Evolutionary conservation across 179 eudicot genomes (phyloP).

Genomic region (Vitellaria paradoxa): DNA sequence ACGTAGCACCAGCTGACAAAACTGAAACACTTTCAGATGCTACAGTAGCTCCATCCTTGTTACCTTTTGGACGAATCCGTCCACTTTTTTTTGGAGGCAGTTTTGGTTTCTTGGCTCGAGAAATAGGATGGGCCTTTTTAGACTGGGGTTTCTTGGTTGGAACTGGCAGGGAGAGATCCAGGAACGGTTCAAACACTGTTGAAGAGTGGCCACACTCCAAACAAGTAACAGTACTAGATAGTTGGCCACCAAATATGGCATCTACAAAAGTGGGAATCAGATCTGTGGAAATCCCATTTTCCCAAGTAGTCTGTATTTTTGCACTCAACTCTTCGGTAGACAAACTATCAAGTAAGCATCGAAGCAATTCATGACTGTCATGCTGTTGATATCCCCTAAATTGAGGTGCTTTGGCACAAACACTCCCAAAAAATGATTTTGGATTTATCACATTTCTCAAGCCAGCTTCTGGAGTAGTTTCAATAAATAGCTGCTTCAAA

Average conservation of each 20-base stretch:
- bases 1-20: constrained; percentile 24
- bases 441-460: constrained; percentile 60
- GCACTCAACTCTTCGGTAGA: constrained; percentile 57
- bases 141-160: constrained; percentile 75
- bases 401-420: constrained; percentile 82
- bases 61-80: constrained; percentile 44
- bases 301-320: constrained; percentile 31
- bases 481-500: constrained; percentile 62
- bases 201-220: constrained; percentile 84
- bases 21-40: constrained; percentile 27
- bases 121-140: constrained; percentile 39
- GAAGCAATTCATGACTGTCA: constrained; percentile 94
- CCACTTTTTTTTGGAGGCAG: constrained; percentile 65
- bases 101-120: constrained; percentile 62
- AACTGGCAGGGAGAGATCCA: constrained; percentile 88
- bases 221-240: constrained; percentile 82
- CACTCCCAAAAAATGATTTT: constrained; percentile 61
- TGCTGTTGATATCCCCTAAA: constrained; percentile 92
- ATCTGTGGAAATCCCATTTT: constrained; percentile 27
- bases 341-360: constrained; percentile 85
- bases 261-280: constrained; percentile 62
- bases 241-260: constrained; percentile 78
- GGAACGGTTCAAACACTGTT: constrained; percentile 71
- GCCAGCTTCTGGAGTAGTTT: constrained; percentile 44
- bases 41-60: constrained; percentile 32